These are phyloP conservation scores for Picea abies DNA, from an alignment of 83 land plant genomes.

Conservation along the genomic window DNA sequence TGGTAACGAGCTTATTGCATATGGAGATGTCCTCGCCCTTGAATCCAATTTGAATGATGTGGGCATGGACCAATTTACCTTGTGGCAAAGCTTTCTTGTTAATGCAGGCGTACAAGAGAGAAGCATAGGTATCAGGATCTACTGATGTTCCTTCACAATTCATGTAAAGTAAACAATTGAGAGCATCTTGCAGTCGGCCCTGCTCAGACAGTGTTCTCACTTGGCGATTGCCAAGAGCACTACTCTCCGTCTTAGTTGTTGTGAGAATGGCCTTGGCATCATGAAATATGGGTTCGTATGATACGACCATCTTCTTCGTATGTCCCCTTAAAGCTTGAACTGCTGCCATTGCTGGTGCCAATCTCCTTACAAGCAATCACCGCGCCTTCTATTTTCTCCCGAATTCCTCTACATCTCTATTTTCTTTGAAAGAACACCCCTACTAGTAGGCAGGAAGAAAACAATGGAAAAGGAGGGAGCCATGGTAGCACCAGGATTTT, in stretches of 20 bases:
- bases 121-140: not conserved
- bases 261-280: not conserved
- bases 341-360: too few relatives aligned
- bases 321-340: not conserved
- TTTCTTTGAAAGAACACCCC: too few relatives aligned
- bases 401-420: too few relatives aligned
- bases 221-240: not conserved
- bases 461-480: too few relatives aligned
- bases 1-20: slow-evolving; percentile 16
- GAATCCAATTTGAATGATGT: slow-evolving; percentile 22
- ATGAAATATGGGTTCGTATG: not conserved
- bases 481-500: too few relatives aligned
- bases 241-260: not conserved
- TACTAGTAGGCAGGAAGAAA: too few relatives aligned
- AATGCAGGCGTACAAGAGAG: not conserved
- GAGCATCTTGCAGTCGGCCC: not conserved
- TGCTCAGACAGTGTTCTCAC: not conserved
- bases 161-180: not conserved
- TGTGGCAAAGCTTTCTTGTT: not conserved
- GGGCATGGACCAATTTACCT: slow-evolving; percentile 10
- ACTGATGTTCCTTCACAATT: not conserved
- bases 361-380: too few relatives aligned
- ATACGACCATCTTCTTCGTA: not conserved
- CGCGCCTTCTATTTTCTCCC: too few relatives aligned
- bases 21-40: slow-evolving; percentile 3